Percentiles rank a stretch among this genome's conserved stretches.
Evolutionary conservation across 805 yeast genomes (phyloP).

Genomic region (Starmerella potacharoeniae): DNA sequence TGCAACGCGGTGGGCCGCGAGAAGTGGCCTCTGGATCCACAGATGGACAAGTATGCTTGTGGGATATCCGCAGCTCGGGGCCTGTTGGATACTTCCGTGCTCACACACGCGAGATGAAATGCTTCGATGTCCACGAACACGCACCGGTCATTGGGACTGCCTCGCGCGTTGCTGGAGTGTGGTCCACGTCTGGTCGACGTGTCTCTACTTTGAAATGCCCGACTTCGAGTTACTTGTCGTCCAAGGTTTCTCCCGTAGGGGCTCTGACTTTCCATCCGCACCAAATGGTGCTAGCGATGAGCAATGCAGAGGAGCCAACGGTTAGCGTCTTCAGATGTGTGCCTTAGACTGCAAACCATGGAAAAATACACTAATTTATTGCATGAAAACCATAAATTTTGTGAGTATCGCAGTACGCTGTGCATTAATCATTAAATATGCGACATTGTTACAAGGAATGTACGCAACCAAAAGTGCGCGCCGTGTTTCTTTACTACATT

Average conservation of each 20-base stretch:
- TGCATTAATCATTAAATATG: no score
- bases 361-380: background rate
- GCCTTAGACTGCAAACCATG: background rate
- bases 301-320: constrained; percentile 29
- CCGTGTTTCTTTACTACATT: no score
- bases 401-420: no score
- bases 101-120: constrained; percentile 43
- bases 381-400: background rate
- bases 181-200: constrained; percentile 75
- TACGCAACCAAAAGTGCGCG: no score
- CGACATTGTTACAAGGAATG: no score
- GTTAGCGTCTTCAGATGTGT: constrained; percentile 14
- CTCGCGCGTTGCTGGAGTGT: constrained; percentile 61
- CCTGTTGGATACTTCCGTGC: constrained; percentile 61
- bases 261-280: constrained; percentile 81
- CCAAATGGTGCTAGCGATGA: constrained; percentile 81
- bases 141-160: constrained; percentile 92
- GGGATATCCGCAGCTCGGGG: constrained; percentile 69
- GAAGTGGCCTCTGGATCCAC: constrained; percentile 71
- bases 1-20: constrained; percentile 94
- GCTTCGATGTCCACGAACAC: constrained; percentile 83
- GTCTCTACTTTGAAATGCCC: constrained; percentile 42
- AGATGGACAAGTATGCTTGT: constrained; percentile 71
- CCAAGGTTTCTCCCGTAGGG: constrained; percentile 41
- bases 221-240: constrained; percentile 26